Evolutionary conservation across 1,284 basidiomycete species (phyloP).

Genomic region (Peniophora sp.): DNA sequence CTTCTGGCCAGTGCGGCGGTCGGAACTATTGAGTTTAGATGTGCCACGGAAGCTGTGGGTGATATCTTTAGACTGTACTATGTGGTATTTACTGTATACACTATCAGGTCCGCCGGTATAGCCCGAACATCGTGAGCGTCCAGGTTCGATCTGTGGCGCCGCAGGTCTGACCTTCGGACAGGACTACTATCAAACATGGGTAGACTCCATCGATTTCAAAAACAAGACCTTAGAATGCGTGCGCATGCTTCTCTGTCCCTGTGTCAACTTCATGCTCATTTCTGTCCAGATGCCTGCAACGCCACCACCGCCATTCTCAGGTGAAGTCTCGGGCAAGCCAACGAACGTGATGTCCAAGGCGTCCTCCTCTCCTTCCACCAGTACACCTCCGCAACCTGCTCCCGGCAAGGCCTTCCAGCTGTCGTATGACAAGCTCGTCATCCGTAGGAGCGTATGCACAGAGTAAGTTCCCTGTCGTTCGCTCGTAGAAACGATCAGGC

Average conservation of each 20-base stretch:
- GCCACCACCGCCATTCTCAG: slow-evolving; percentile 25
- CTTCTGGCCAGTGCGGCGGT: slow-evolving; percentile 72
- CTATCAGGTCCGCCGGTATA: slow-evolving; percentile 43
- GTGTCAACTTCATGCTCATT: neutral
- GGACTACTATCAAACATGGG: slow-evolving; percentile 67
- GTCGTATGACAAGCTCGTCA: slow-evolving; percentile 75
- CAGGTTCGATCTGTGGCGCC: neutral
- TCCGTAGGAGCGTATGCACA: slow-evolving; percentile 82
- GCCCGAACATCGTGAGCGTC: slow-evolving; percentile 43
- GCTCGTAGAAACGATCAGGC: too few species aligned
- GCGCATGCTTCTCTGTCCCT: slow-evolving; percentile 15
- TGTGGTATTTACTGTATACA: neutral
- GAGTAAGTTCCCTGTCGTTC: slow-evolving; percentile 43
- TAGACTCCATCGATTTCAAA: slow-evolving; percentile 67
- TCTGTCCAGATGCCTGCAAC: slow-evolving; percentile 43
- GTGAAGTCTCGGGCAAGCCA: neutral
- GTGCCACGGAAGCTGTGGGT: slow-evolving; percentile 73
- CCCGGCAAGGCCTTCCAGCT: slow-evolving; percentile 33
- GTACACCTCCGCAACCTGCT: neutral
- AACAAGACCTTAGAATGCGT: slow-evolving; percentile 55
- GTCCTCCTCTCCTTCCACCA: neutral
- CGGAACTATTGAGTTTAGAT: slow-evolving; percentile 77
- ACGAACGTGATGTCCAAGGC: neutral
- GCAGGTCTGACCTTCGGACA: slow-evolving; percentile 15
- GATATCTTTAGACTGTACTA: too few species aligned